Evolutionary conservation across 129 eudicot species (phyloP).

Genomic region (sunflower (Helianthus annuus)): DNA sequence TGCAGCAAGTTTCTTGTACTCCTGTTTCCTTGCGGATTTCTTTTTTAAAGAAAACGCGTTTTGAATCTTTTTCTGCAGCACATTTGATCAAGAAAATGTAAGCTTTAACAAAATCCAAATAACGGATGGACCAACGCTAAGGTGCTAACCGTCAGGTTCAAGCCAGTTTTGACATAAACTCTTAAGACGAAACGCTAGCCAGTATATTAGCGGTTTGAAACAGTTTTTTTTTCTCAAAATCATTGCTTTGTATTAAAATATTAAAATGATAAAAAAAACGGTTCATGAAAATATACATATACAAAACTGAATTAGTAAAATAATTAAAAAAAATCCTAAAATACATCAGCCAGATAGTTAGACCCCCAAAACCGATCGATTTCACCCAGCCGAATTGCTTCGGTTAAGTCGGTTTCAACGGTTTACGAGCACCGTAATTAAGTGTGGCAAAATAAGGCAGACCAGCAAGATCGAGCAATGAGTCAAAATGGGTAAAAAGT

Average conservation of each 20-base stretch:
- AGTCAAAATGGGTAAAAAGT: neutral
- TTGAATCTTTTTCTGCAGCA: constrained; percentile 61
- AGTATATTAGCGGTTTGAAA: neutral
- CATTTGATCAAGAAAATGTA: neutral
- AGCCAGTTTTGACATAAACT: neutral
- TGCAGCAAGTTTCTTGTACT: constrained; percentile 49
- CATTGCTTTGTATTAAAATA: neutral
- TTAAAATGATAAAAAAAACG: neutral
- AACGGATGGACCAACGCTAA: neutral
- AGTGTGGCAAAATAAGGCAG: neutral
- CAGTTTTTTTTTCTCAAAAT: neutral
- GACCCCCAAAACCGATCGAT: neutral
- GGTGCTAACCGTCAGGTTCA: neutral
- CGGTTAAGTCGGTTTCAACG: neutral
- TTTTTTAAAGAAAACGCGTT: constrained; percentile 48
- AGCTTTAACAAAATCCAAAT: neutral
- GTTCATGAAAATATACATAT: neutral
- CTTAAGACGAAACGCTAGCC: neutral
- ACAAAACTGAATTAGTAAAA: neutral
- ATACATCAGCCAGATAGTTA: neutral
- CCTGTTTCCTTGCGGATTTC: constrained; percentile 53
- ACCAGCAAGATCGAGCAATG: neutral
- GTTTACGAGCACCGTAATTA: neutral
- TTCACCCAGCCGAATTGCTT: neutral
- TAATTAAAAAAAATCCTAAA: neutral